phyloP scores from a whole-genome alignment of 2,329 filamentous ascomycete species.

The Neocucurbitaria cava region DNA sequence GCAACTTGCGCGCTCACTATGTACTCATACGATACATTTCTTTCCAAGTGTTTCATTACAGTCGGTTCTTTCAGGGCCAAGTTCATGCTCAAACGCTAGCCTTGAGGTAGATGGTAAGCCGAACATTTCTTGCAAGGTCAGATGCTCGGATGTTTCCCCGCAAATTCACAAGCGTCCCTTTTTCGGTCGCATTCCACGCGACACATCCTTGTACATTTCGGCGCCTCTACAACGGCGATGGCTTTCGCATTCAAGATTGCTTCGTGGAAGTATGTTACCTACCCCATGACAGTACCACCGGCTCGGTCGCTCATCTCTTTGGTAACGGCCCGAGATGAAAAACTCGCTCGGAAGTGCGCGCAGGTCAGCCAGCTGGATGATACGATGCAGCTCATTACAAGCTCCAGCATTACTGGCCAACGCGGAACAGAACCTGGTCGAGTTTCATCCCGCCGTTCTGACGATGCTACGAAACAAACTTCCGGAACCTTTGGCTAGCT shows the following conservation, averaged over 20 bases:
- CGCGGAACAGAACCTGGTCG: background rate
- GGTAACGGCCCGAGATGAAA: background rate
- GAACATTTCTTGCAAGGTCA: background rate
- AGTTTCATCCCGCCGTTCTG: background rate
- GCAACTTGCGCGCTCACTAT: background rate
- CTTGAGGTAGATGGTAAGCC: too few relatives aligned
- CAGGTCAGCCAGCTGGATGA: background rate
- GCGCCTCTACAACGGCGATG: background rate
- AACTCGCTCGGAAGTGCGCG: background rate
- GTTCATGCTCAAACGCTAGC: too few relatives aligned
- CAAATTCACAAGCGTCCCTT: background rate
- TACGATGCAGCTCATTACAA: background rate
- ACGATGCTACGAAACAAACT: background rate
- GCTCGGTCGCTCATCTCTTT: background rate
- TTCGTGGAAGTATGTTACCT: background rate
- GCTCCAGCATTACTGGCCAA: background rate
- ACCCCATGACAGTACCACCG: too few relatives aligned
- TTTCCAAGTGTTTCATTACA: background rate
- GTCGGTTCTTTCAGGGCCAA: background rate
- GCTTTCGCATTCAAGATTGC: background rate
- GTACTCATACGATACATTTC: background rate
- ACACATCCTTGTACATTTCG: background rate
- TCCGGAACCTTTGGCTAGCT: background rate
- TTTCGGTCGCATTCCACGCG: background rate
- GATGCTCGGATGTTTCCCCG: slow-evolving; percentile 1